Evolutionary conservation across 2,329 filamentous ascomycete species (phyloP), one percentile per base, ranked within the genome.

Genomic region (Ciborinia camelliae): DNA sequence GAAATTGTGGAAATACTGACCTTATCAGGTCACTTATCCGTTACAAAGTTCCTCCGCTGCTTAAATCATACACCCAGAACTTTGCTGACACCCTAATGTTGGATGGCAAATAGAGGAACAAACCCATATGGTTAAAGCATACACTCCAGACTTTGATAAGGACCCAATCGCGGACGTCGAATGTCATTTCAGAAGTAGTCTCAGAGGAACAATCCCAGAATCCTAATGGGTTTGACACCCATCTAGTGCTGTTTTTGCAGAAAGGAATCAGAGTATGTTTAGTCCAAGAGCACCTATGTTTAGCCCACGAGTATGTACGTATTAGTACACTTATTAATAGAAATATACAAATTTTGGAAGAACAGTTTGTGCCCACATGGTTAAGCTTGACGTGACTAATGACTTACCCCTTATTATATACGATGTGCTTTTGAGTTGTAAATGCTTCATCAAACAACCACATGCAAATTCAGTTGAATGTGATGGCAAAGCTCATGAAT

Each of bases 1-100:
- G 67, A 14, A 65, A 65, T 26, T 50, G 71, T 59, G 66, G 65
- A 30, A 48, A 69, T 30, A 66, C 65, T 54, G 61, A 43, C 43
- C 54, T 74, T 47, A 62, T 70, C 57, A 55, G 68, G 20, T 66
- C 65, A 20, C 32, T 58, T 18, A 5, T 18, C 12, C 32, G 9
- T 43, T 12, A 18, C 28, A 41, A 28, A 45, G 39, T 20, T 32
- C 28, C 18, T 32, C 41, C 2, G 55, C n/a, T 47, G 30, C 41
- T 47, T 47, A 30, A 35, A 47, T 23, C 55, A n/a, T 55, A 41
- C 18, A 47, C 43, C 26, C 14, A 12, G 35, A 30, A 59, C 30
- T 59, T 59, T 18, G n/a, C 35, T 2, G 26, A 26, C 6, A 20
- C 26, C 45, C 10, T 3, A 18, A 3, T 28, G 23, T 14, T 48